Conservation (phyloP, 2,329 filamentous ascomycete genomes). For the Cladophialophora yegresii region DNA sequence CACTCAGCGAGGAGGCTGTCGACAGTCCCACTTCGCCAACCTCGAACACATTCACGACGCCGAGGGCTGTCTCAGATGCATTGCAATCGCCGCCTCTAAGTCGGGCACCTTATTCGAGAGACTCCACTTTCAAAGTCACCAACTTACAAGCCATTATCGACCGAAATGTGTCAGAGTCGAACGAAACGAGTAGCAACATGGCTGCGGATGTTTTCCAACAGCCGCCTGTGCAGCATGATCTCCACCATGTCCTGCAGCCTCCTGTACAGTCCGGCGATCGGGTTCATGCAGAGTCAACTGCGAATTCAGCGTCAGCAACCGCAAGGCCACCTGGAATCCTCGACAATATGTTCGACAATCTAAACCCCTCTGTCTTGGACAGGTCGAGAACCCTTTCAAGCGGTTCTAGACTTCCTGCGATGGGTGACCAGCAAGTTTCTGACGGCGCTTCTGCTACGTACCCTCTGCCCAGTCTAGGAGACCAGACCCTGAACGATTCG, state of each 20-base stretch:
- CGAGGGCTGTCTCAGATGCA: slow-evolving; percentile 14
- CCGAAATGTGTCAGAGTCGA: slow-evolving; percentile 12
- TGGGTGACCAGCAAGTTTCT: slow-evolving; percentile 40
- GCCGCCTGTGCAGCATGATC: slow-evolving; percentile 3
- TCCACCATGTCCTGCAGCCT: slow-evolving; percentile 7
- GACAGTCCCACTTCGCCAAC: slow-evolving; percentile 20
- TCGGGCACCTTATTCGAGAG: slow-evolving; percentile 23
- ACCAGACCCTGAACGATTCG: slow-evolving; percentile 30
- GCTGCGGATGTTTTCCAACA: neutral
- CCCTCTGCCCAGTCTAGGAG: slow-evolving; percentile 48
- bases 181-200: slow-evolving; percentile 39
- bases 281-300: slow-evolving; percentile 25
- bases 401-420: slow-evolving; percentile 7
- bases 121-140: slow-evolving; percentile 12
- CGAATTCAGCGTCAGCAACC: slow-evolving; percentile 18
- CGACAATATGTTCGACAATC: slow-evolving; percentile 37
- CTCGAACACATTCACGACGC: slow-evolving; percentile 24
- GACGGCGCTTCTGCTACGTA: slow-evolving; percentile 53
- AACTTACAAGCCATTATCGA: slow-evolving; percentile 20
- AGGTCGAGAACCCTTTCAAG: slow-evolving; percentile 28
- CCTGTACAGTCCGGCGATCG: slow-evolving; percentile 2
- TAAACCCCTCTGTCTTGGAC: slow-evolving; percentile 35
- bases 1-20: slow-evolving; percentile 20
- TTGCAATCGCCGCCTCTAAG: slow-evolving; percentile 12
- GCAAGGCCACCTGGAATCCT: slow-evolving; percentile 35